These are phyloP conservation scores for Fusarium beomiforme DNA, from an alignment of 2,329 filamentous ascomycete species.

Conservation along the genomic window DNA sequence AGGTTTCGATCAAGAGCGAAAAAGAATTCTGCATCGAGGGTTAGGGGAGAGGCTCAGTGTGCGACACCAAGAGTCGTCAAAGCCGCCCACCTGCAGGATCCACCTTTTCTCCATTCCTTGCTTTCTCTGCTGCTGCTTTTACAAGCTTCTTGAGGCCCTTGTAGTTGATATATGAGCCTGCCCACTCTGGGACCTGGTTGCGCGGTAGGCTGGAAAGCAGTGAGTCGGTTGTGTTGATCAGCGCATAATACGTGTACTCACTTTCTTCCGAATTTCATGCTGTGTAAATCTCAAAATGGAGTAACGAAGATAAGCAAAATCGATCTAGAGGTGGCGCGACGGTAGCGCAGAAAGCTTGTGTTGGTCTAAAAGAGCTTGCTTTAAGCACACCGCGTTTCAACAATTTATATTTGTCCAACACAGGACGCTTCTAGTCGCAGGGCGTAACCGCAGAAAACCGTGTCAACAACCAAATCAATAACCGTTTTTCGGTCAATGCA, in stretches of 20 bases:
- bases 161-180: conserved; percentile 86
- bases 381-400: conserved; percentile 20
- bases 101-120: conserved; percentile 75
- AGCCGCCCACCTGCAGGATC: conserved; percentile 86
- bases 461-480: background rate
- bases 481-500: background rate
- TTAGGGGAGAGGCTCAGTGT: conserved; percentile 46
- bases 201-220: conserved; percentile 69
- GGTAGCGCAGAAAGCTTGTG: background rate
- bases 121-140: conserved; percentile 76
- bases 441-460: background rate
- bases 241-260: conserved; percentile 49
- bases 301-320: conserved; percentile 8
- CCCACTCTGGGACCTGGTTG: conserved; percentile 90
- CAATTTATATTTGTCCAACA: conserved; percentile 11
- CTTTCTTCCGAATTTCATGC: conserved; percentile 73
- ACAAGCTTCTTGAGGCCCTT: conserved; percentile 95
- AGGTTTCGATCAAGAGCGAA: conserved; percentile 96
- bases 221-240: conserved; percentile 23
- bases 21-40: conserved; percentile 81
- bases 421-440: conserved; percentile 3
- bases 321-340: background rate
- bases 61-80: conserved; percentile 43
- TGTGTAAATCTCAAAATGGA: background rate
- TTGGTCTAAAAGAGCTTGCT: conserved; percentile 2